These are phyloP conservation scores for Cordyceps cicadae DNA, from an alignment of 2,329 filamentous ascomycete genomes.

Conservation along the genomic window DNA sequence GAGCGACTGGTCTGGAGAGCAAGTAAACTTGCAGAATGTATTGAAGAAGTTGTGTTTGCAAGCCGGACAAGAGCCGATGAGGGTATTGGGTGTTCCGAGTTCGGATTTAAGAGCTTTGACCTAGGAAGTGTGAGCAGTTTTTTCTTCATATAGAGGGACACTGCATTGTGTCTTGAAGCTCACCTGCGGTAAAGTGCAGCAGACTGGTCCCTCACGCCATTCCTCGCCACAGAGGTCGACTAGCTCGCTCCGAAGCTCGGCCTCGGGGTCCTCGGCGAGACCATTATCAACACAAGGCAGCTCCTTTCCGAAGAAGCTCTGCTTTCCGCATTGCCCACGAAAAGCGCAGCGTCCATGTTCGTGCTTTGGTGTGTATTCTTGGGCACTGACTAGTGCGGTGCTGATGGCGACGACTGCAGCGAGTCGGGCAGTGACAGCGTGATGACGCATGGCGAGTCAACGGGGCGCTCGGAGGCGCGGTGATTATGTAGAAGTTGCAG, in stretches of 20 bases:
- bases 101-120: slow-evolving; percentile 74
- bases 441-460: slow-evolving; percentile 24
- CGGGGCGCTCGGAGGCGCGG: slow-evolving; percentile 3
- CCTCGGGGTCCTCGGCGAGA: slow-evolving; percentile 64
- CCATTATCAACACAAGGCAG: slow-evolving; percentile 91
- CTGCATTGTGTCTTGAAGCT: slow-evolving; percentile 10
- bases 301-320: slow-evolving; percentile 80
- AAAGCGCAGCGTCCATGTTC: slow-evolving; percentile 86
- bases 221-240: slow-evolving; percentile 78
- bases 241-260: slow-evolving; percentile 64
- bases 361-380: slow-evolving; percentile 52
- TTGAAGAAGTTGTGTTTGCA: slow-evolving; percentile 99
- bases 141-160: background rate
- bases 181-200: slow-evolving; percentile 75
- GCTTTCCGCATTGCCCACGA: slow-evolving; percentile 82
- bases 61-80: slow-evolving; percentile 89
- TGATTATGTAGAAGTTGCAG: background rate
- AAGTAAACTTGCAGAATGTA: slow-evolving; percentile 95
- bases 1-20: slow-evolving; percentile 90
- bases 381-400: slow-evolving; percentile 19
- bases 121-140: slow-evolving; percentile 30
- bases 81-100: slow-evolving; percentile 74
- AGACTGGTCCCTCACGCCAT: slow-evolving; percentile 78
- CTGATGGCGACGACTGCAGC: slow-evolving; percentile 25
- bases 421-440: slow-evolving; percentile 21